These are phyloP conservation scores for Auricularia heimuer DNA, from an alignment of 768 basidiomycete species.

Conservation along the genomic window DNA sequence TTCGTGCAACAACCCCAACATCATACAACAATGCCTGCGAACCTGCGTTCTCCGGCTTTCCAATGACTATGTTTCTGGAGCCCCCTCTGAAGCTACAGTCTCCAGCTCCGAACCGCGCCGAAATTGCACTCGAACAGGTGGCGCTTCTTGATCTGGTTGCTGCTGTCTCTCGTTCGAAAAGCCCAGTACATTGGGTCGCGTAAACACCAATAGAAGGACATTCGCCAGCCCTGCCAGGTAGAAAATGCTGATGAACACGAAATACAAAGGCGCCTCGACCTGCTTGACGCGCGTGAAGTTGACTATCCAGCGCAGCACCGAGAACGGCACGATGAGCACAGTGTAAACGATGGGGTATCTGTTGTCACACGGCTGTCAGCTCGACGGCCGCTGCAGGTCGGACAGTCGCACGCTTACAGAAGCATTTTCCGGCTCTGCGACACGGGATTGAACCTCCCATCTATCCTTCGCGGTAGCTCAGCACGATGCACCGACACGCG, in stretches of 20 bases:
- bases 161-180: slow-evolving; percentile 11
- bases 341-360: slow-evolving; percentile 33
- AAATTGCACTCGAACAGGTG: too few relatives aligned
- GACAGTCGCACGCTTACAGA: slow-evolving; percentile 1
- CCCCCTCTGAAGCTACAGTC: too few relatives aligned
- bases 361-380: not conserved
- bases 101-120: too few relatives aligned
- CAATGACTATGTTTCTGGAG: too few relatives aligned
- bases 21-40: too few relatives aligned
- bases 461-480: not conserved
- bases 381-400: not conserved
- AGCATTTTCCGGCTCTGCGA: slow-evolving; percentile 8
- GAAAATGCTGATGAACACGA: slow-evolving; percentile 23
- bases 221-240: slow-evolving; percentile 32
- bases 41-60: too few relatives aligned
- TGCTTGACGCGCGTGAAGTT: slow-evolving; percentile 13
- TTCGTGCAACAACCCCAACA: too few relatives aligned
- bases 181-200: slow-evolving; percentile 26
- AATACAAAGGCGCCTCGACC: slow-evolving; percentile 21
- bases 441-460: not conserved
- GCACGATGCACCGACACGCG: slow-evolving; percentile 11
- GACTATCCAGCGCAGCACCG: slow-evolving; percentile 30
- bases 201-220: slow-evolving; percentile 28
- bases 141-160: too few relatives aligned
- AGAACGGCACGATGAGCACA: slow-evolving; percentile 29